Evolutionary conservation across 23 red algal genomes (phyloP), one percentile per base, ranked within the genome.

Genomic region (Gracilaria vermiculophylla): DNA sequence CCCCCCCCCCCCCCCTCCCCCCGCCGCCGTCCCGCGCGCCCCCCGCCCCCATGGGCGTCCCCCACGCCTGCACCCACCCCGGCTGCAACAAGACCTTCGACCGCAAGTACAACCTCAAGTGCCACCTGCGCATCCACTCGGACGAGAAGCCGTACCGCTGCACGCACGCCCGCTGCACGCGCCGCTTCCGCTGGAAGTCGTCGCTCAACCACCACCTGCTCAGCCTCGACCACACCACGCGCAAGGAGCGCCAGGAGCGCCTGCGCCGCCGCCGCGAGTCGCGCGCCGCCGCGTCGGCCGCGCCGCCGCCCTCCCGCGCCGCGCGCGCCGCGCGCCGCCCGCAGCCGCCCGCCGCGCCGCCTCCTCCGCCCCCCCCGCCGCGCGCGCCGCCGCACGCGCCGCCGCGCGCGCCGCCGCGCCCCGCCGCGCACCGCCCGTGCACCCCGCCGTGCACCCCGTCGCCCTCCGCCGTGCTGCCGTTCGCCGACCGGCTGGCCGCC

Each of bases 111-210:
- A 94, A 94, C 86, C 78, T 94, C 42, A 69, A 72, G 39, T 79
- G 78, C 41, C 92, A 94, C 69, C 71, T 67, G 25, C 82, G 92
- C 78, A 83, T 83, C 75, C 92, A 94, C 80, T 87, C 82, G 5
- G 73, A 84, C 72, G 92, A 94, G 53, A 88, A 81, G 52, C 92
- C 92, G 14, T 94, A 94, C 71, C 69, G 78, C 56, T 94, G 92
- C 48, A 44, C 31, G 11, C 41, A 94, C 47, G 55, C 92, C 3
- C 56, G 44, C 17, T 94, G 92, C 72, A 53, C 60, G 47, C 85
- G 79, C 2, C 53, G 71, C 69, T 94, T 87, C 52, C 84, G 77
- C 23, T 91, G 88, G 88, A 91, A 91, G 21, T 64, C 50, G 6
- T 91, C 88, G 13, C 72, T 88, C 53, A 88, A 88, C 69, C 84